Percentiles rank a stretch among this genome's conserved stretches.
These are phyloP conservation scores for Phytopythium sindhum DNA, from an alignment of 352 stramenopile genomes.

Conservation along the genomic window DNA sequence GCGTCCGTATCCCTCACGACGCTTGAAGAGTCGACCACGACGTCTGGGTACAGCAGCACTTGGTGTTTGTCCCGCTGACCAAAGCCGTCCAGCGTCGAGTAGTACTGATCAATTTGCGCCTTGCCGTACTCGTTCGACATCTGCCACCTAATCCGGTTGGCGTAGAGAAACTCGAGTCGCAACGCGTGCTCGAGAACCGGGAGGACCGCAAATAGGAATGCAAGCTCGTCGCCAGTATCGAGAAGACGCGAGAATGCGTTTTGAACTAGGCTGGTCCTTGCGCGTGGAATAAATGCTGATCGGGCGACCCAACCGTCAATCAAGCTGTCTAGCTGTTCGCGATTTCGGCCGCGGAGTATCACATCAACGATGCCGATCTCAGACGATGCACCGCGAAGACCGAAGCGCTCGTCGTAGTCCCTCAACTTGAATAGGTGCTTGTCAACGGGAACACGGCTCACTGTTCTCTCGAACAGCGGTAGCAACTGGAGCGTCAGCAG, in stretches of 20 bases:
- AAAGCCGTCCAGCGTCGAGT: conserved; percentile 78
- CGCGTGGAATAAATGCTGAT: conserved; percentile 35
- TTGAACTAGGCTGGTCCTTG: conserved; percentile 29
- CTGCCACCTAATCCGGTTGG: conserved; percentile 28
- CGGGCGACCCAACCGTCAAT: not conserved
- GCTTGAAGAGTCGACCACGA: conserved; percentile 18
- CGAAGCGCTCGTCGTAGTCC: conserved; percentile 15
- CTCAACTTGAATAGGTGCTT: conserved; percentile 27
- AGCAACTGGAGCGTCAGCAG: conserved; percentile 44
- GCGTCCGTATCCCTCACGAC: not conserved
- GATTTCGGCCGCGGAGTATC: not conserved
- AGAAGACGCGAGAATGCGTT: conserved; percentile 25
- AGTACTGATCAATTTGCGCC: conserved; percentile 69
- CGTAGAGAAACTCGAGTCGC: conserved; percentile 49
- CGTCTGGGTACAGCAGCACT: conserved; percentile 46
- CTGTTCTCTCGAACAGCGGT: conserved; percentile 10
- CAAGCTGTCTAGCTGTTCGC: not conserved
- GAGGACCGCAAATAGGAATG: conserved; percentile 53
- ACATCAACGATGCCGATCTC: not conserved
- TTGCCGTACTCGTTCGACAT: conserved; percentile 34
- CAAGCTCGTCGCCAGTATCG: conserved; percentile 36
- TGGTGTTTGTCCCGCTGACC: conserved; percentile 76
- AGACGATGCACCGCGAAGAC: not conserved
- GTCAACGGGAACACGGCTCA: not conserved
- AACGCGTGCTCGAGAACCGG: conserved; percentile 68